Evolutionary conservation across 495 filamentous ascomycete species (phyloP), one percentile per base, ranked within the genome.

Genomic region (Rhizodiscina lignyota): DNA sequence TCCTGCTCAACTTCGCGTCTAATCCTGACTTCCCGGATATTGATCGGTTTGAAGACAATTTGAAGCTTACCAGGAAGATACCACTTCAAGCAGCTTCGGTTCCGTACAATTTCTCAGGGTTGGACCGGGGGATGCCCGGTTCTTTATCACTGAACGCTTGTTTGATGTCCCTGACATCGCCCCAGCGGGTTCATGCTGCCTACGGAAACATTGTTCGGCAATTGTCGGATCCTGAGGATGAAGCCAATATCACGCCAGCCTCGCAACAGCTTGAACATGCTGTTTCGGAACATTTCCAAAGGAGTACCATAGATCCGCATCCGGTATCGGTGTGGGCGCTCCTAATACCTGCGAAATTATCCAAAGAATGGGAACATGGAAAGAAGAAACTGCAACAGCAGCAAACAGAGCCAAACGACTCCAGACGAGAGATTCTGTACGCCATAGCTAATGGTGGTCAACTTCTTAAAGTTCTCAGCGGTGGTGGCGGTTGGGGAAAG

Each of bases 401-500:
- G 43, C 36, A 30, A 39, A 16, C 20, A n/a, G 18, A 51, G 39
- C 32, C 38, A 15, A 21, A 39, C 6, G 8, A 20, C 8, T 37
- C 24, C 27, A 39, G 32, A 20, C 33, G 44, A 22, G 12, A 44
- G 16, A 45, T 44, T n/a, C 24, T 32, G 20, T 21, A 11, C 8
- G 41, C 38, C 8, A 18, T 40, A 8, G 21, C 17, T 22, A 18
- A 30, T 22, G 47, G 55, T 4, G 51, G 47, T n/a, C 40, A 48
- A n/a, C 36, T 63, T 2, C 49, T 51, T 36, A 42, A 49, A 13
- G 59, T 63, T 1, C 42, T 89, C 37, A 89, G 82, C 51, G 85
- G 85, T 16, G 85, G 85, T 41, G 85, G 85, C 34, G 85, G 85
- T 30, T 94, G 85, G 85, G 85, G 85, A 4, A 60, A 70, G 41